Conservation (phyloP, 805 yeast species). For the Martiniozyma abietophila region DNA sequence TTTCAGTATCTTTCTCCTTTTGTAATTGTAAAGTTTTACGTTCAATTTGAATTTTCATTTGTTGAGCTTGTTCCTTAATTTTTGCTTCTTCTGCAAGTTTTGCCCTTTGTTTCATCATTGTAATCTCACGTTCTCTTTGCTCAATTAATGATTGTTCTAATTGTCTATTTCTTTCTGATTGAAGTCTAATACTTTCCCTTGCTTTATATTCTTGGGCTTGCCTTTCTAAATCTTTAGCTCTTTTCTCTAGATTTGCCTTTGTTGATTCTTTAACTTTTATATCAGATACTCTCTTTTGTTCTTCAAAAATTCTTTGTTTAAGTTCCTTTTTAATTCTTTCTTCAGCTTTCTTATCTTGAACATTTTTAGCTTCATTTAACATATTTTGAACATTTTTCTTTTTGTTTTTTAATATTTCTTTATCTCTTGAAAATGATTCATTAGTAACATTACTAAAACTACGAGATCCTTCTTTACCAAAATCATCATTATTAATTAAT, state of each 20-base stretch:
- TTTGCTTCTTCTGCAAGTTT: background rate
- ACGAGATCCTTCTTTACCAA: slow-evolving; percentile 8
- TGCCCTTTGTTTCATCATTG: background rate
- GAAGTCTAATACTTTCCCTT: slow-evolving; percentile 5
- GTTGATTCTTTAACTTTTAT: slow-evolving; percentile 1
- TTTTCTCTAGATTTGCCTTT: slow-evolving; percentile 3
- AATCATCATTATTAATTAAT: slow-evolving; percentile 14
- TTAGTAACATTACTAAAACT: slow-evolving; percentile 1
- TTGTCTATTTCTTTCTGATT: slow-evolving; percentile 2
- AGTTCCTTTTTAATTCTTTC: slow-evolving; percentile 5
- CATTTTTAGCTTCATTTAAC: slow-evolving; percentile 1
- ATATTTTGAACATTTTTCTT: too few species aligned
- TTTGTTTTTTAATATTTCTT: slow-evolving; percentile 3
- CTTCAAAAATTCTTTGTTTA: slow-evolving; percentile 1
- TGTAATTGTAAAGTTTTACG: background rate
- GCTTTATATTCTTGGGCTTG: slow-evolving; percentile 4
- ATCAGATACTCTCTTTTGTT: slow-evolving; percentile 2
- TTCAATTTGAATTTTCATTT: background rate
- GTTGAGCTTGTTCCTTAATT: background rate
- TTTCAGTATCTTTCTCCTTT: background rate
- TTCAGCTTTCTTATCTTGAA: background rate
- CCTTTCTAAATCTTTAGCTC: slow-evolving; percentile 3
- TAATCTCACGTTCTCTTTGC: slow-evolving; percentile 2
- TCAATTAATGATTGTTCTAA: slow-evolving; percentile 1
- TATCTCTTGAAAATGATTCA: background rate